Evolutionary conservation across 2,329 filamentous ascomycete species (phyloP), one percentile per base, ranked within the genome.

Genomic region (Graphilbum fragrans): DNA sequence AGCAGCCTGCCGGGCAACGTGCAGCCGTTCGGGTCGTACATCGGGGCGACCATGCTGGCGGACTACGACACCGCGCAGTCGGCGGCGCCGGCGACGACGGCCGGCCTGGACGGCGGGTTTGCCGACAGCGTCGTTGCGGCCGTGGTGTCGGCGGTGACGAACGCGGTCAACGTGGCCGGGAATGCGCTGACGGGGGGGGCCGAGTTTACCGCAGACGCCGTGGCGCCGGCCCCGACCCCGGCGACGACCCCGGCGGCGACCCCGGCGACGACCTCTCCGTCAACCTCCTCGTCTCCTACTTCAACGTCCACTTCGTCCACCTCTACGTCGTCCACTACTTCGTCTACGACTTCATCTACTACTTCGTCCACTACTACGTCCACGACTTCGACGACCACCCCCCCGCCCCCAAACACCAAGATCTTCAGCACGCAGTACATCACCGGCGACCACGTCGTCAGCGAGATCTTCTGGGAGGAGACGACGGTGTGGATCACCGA

Each of bases 1-100:
- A 64, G 67, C 3, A 41, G 43, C 35, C 71, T 94, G 18, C 86
- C 86, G 5, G 85, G 86, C 35, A 69, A 73, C 44, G 60, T 77
- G 18, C 46, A 56, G 6, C 66, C 82, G 20, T 50, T 34, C 18
- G 48, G 48, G 16, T 17, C 37, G 9, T 23, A 23, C 17, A 41
- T 44, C 4, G 42, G 27, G 35, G 48, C 33, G 33, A 37, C 40
- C 31, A 45, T 50, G 41, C 33, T 44, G 19, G 25, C 41, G 2
- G 16, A 41, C 14, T 47, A 47, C 29, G 34, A 49, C 32, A 33
- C 47, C 7, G 45, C 45, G 16, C 40, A 44, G 47, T 18, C 49
- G 2, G 44, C 53, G 3, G 43, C 53, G n/a, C 55, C 58, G 12
- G 53, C 50, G 4, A 34, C 31, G 20, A 21, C 39, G 11, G 35